These are phyloP conservation scores for Schoenoplectus tabernaemontani DNA, from an alignment of 202 grass and related monocot genomes.

Conservation along the genomic window DNA sequence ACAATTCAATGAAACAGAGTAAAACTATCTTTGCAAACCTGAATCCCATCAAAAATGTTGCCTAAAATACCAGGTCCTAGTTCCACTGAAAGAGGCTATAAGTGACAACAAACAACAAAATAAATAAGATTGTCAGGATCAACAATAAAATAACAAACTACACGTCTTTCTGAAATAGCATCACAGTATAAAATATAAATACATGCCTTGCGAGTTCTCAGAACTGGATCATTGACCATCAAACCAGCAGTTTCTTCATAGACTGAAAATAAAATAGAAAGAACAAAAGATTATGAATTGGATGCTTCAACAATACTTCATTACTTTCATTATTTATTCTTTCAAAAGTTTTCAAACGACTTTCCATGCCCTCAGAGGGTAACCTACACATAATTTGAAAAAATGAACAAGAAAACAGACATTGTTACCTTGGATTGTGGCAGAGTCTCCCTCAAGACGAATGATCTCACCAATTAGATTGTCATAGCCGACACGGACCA, in stretches of 20 bases:
- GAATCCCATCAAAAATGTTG: slow-evolving; percentile 53
- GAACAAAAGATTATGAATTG: not conserved
- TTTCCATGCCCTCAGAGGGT: not conserved
- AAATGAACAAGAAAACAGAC: too few relatives aligned
- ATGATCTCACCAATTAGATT: slow-evolving; percentile 94
- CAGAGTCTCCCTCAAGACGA: slow-evolving; percentile 80
- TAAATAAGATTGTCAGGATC: not conserved
- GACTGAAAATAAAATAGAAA: slow-evolving; percentile 39
- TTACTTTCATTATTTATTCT: not conserved
- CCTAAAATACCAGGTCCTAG: slow-evolving; percentile 48
- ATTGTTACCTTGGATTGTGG: slow-evolving; percentile 73
- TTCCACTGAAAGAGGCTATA: slow-evolving; percentile 49
- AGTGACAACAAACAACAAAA: not conserved
- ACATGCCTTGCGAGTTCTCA: slow-evolving; percentile 69
- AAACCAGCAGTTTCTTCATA: slow-evolving; percentile 97
- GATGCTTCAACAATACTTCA: not conserved
- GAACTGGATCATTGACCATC: slow-evolving; percentile 88
- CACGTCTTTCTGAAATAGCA: not conserved
- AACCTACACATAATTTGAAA: not conserved
- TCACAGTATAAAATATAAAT: not conserved
- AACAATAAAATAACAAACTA: not conserved
- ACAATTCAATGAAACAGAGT: not conserved
- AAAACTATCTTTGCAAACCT: slow-evolving; percentile 19
- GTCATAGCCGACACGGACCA: slow-evolving; percentile 74
- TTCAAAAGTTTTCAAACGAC: not conserved